Percentiles rank a stretch among this genome's conserved stretches.
Evolutionary conservation across 2,329 filamentous ascomycete genomes (phyloP).

Genomic region (Colletotrichum godetiae): DNA sequence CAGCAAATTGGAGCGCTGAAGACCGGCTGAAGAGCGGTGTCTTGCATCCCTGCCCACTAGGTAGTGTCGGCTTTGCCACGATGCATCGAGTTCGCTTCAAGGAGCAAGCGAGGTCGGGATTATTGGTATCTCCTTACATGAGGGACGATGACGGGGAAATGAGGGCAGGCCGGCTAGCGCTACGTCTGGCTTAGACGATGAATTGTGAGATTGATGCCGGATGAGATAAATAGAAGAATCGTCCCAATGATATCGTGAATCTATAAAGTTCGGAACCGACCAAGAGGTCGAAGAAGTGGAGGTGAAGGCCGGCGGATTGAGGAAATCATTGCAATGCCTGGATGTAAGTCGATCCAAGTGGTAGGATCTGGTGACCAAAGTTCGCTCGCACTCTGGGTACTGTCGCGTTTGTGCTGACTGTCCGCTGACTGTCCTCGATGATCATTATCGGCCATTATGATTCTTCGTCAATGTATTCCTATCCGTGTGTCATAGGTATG

Average conservation of each 20-base stretch:
- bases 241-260: not conserved
- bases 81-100: not conserved
- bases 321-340: not conserved
- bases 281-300: not conserved
- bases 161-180: not conserved
- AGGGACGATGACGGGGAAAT: no score
- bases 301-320: not conserved
- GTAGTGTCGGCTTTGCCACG: not conserved
- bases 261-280: not conserved
- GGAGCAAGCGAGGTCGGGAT: no score
- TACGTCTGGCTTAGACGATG: not conserved
- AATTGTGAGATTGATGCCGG: not conserved
- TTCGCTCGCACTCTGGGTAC: not conserved
- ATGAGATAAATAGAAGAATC: not conserved
- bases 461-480: not conserved
- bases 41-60: not conserved
- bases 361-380: not conserved
- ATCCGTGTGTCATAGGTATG: not conserved
- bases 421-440: not conserved
- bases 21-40: not conserved
- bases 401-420: not conserved
- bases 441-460: no score
- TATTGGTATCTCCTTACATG: no score
- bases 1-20: not conserved
- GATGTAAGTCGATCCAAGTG: not conserved